phyloP scores from a whole-genome alignment of 768 basidiomycete species.

The Suillus subluteus region DNA sequence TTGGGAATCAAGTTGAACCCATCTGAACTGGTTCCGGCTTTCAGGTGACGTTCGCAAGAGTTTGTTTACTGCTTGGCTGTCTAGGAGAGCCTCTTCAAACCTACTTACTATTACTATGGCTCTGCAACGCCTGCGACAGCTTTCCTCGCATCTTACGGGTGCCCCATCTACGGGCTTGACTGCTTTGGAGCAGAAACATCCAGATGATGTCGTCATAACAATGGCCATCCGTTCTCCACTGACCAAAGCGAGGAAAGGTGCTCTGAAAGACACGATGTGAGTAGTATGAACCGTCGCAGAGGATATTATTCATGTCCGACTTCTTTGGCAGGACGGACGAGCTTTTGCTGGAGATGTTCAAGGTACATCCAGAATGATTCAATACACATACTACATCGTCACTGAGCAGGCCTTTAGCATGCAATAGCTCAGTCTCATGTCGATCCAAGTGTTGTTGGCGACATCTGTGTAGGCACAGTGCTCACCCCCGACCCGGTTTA shows the following conservation, averaged over 20 bases:
- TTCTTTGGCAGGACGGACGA: conserved; percentile 65
- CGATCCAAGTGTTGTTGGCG: conserved; percentile 67
- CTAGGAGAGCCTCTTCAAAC: conserved; percentile 6
- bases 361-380: conserved; percentile 41
- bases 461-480: conserved; percentile 82
- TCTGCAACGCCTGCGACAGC: conserved; percentile 70
- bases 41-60: not conserved
- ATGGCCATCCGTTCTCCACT: conserved; percentile 79
- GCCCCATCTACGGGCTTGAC: conserved; percentile 46
- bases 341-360: conserved; percentile 80
- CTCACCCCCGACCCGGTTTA: conserved; percentile 67
- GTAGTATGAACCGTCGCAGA: conserved; percentile 21
- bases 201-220: conserved; percentile 83
- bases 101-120: conserved; percentile 11
- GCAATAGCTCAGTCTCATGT: conserved; percentile 59
- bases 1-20: not conserved
- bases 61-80: not conserved
- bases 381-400: not conserved
- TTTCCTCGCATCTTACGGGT: conserved; percentile 59
- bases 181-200: conserved; percentile 57
- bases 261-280: conserved; percentile 69
- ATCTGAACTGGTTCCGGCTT: not conserved
- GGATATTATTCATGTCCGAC: conserved; percentile 11
- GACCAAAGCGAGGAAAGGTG: conserved; percentile 79
- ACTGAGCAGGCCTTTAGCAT: conserved; percentile 45